Percentiles rank a stretch among this genome's conserved stretches.
These are phyloP conservation scores for Ascochyta fabae DNA, from an alignment of 2,329 filamentous ascomycete species.

Conservation along the genomic window DNA sequence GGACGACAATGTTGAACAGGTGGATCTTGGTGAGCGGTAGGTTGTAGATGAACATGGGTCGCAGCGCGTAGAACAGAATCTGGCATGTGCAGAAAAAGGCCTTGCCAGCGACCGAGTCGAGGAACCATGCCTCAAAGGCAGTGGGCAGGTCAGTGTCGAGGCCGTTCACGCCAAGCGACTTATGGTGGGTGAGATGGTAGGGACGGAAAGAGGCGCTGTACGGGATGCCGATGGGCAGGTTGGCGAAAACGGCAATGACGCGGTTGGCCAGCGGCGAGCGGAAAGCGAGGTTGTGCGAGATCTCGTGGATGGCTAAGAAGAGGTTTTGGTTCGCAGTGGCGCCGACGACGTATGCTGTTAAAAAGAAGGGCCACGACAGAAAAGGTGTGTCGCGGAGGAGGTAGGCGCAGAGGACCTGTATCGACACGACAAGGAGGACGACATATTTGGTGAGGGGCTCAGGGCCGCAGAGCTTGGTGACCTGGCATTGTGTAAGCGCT, in stretches of 20 bases:
- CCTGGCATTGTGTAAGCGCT: conserved; percentile 57
- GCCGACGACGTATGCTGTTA: conserved; percentile 87
- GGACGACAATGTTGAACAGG: conserved; percentile 77
- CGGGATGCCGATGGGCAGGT: conserved; percentile 92
- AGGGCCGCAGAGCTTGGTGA: conserved; percentile 95
- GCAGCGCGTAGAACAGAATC: conserved; percentile 97
- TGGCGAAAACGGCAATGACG: conserved; percentile 88
- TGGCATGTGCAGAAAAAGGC: conserved; percentile 99
- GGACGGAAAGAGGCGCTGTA: conserved; percentile 97
- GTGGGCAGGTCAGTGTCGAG: conserved; percentile 96
- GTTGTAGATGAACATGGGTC: conserved; percentile 92
- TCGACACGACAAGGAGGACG: conserved; percentile 79
- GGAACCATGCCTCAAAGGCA: conserved; percentile 85
- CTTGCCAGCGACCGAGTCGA: conserved; percentile 95
- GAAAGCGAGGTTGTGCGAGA: conserved; percentile 97
- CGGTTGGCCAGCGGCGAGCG: conserved; percentile 79
- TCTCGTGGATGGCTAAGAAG: conserved; percentile 98
- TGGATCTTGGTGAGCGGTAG: conserved; percentile 88
- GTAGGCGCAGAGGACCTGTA: conserved; percentile 81
- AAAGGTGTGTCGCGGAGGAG: conserved; percentile 78
- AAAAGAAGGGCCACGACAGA: conserved; percentile 83
- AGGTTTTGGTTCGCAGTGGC: conserved; percentile 98
- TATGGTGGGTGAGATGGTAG: conserved; percentile 98
- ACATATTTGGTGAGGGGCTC: conserved; percentile 96
- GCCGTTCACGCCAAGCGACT: conserved; percentile 94